phyloP scores from a whole-genome alignment of 495 filamentous ascomycete species.

The Penicillium cinerascens region DNA sequence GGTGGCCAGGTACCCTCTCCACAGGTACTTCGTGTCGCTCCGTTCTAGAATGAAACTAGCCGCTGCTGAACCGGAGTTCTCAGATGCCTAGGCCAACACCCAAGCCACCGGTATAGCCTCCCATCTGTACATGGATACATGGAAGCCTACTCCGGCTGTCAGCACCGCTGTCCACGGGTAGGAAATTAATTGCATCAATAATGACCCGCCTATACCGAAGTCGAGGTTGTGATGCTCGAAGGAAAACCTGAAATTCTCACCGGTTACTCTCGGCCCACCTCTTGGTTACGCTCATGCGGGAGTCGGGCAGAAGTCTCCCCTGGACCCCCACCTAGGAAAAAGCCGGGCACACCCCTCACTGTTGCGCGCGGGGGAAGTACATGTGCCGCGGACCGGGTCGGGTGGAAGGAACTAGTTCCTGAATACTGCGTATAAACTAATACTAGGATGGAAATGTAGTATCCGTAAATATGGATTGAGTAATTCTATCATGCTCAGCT shows the following conservation, averaged over 20 bases:
- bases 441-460: not conserved
- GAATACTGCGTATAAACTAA: not conserved
- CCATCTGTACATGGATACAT: not conserved
- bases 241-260: not conserved
- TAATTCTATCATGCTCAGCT: slow-evolving; percentile 27
- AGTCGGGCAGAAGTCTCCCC: slow-evolving; percentile 9
- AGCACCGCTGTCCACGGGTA: not conserved
- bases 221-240: not conserved
- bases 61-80: not conserved
- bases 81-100: not conserved
- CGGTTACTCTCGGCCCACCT: slow-evolving; percentile 21
- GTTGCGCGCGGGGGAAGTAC: slow-evolving; percentile 5
- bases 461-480: not conserved
- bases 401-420: not conserved
- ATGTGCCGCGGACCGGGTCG: slow-evolving; percentile 1
- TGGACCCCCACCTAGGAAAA: slow-evolving; percentile 17
- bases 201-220: not conserved
- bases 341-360: slow-evolving; percentile 11
- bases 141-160: not conserved
- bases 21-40: not conserved
- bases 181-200: not conserved
- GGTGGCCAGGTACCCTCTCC: not conserved
- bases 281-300: not conserved
- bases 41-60: not conserved
- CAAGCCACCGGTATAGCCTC: not conserved